These are phyloP conservation scores for Garcia nutans DNA, from an alignment of 345 rosid species.

Conservation along the genomic window DNA sequence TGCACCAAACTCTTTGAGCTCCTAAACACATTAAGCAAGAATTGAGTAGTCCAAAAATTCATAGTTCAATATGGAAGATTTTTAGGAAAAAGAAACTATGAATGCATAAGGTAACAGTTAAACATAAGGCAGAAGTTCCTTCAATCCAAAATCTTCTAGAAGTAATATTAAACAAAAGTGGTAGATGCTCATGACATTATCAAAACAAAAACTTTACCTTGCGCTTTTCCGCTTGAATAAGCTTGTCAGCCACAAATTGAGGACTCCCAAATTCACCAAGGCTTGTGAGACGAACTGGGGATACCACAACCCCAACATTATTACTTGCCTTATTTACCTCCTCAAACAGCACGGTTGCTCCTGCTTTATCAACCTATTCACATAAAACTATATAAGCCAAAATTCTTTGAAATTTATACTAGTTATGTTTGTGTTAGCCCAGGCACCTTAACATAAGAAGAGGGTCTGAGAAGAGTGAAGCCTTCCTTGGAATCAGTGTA, in stretches of 20 bases:
- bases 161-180: neutral
- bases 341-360: constrained; percentile 81
- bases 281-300: constrained; percentile 69
- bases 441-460: constrained; percentile 70
- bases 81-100: neutral
- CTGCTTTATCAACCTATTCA: constrained; percentile 80
- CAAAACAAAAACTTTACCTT: constrained; percentile 40
- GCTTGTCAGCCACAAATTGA: constrained; percentile 77
- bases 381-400: neutral
- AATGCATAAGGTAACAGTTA: neutral
- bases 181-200: neutral
- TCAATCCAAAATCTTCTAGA: neutral
- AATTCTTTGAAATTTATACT: neutral
- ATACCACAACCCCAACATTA: constrained; percentile 82
- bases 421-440: neutral
- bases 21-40: neutral
- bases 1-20: neutral
- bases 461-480: constrained; percentile 75
- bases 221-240: constrained; percentile 82
- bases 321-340: constrained; percentile 63
- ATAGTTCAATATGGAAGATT: neutral
- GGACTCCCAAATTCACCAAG: constrained; percentile 80
- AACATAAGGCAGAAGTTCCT: neutral
- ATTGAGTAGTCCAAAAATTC: neutral
- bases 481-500: constrained; percentile 66